Base-by-base conservation (phyloP, 371 early-diverging fungal species). In the Conidiobolus incongruus region DNA sequence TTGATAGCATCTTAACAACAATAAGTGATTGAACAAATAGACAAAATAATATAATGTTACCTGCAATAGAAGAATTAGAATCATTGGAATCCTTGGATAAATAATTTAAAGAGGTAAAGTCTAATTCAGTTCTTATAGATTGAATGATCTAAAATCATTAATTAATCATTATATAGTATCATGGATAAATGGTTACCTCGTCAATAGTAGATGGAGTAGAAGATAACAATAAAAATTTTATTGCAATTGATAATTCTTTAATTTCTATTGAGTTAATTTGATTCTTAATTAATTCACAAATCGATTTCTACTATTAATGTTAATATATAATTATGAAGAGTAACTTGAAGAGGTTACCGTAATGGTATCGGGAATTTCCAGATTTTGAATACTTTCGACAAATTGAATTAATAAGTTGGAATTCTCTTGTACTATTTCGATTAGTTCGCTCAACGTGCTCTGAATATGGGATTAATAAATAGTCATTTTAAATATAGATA, bases 351-450 rank as follows among this genome's bases (percentile, higher is more conserved):
- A 8, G 4, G 6, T 4, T 45, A 45, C 38, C 12, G 15, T 26
- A 24, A 2, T 4, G 11, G 12, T 1, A 26, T 17, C 16, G 35
- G 42, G 62, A 22, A 75, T 52, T 22, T 72, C 69, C 12, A 84
- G 55, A 43, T 77, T 75, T 4, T 78, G 70, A 13, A 85, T 53
- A 0, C 81, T 67, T 40, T 85, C 86, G 41, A 85, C 47, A 5
- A 81, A 71, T 0, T 79, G 71, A 0, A 78, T 73, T 20, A 70
- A 70, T 10, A 85, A 54, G 36, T 69, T 70, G 3, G 66, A 47
- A 30, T 69, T 61, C 13, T 63, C 60, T 68, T 65, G 2, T 56
- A 62, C 46, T 36, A 81, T 13, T 79, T 77, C 49, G 79, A 82
- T 45, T 47, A 43, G 31, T 22, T 34, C 33, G 7, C 33, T 20